Evolutionary conservation across 2,329 filamentous ascomycete species (phyloP).

Genomic region (Botrytis medusae): DNA sequence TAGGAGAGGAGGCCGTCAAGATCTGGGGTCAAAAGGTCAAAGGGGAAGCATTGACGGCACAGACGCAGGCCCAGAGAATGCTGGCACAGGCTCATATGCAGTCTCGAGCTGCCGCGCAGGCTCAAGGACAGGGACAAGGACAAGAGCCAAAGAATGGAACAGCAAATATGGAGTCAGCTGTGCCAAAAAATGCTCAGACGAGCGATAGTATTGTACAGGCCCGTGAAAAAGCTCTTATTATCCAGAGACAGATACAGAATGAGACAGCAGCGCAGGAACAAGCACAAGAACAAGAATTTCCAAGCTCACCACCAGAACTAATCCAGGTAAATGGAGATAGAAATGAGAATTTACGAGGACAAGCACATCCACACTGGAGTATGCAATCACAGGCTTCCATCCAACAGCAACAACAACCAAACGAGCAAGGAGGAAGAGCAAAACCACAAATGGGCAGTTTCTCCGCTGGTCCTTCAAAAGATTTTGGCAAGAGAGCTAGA

Average conservation of each 20-base stretch:
- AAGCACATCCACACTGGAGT: background rate
- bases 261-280: background rate
- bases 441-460: background rate
- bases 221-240: background rate
- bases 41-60: background rate
- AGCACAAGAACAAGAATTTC: background rate
- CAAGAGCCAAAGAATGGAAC: background rate
- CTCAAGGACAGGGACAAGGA: background rate
- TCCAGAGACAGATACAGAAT: background rate
- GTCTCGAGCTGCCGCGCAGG: background rate
- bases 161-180: background rate
- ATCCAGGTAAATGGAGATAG: background rate
- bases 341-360: background rate
- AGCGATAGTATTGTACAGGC: too few species aligned
- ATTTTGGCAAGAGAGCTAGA: background rate
- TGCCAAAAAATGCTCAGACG: background rate
- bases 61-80: background rate
- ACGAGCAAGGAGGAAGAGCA: background rate
- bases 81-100: background rate
- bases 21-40: background rate
- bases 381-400: background rate
- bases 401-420: background rate
- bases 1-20: slow-evolving; percentile 40
- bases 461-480: background rate
- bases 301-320: background rate